A percentile compares a stretch with the other conserved stretches of the same genome.
Conservation (phyloP, 371 early-diverging fungal species). For the Zopfochytrium polystomum region DNA sequence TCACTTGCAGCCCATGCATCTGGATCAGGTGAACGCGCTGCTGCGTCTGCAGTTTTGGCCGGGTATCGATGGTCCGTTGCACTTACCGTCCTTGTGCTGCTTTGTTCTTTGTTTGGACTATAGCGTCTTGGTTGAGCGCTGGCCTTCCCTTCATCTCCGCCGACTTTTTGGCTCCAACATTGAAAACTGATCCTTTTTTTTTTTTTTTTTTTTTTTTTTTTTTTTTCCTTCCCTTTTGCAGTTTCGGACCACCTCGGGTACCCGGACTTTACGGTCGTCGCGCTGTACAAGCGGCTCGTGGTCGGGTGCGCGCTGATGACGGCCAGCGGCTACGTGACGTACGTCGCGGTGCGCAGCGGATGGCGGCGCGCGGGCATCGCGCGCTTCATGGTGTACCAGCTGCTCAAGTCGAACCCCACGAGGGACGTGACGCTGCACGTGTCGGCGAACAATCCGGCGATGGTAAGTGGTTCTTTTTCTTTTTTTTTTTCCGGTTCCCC, state of each 20-base stretch:
- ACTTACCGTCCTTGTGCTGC: neutral
- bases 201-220: constrained; percentile 7
- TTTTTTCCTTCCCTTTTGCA: constrained; percentile 24
- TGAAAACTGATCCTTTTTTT: neutral
- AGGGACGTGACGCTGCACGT: constrained; percentile 92
- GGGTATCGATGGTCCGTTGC: constrained; percentile 72
- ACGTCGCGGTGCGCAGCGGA: constrained; percentile 80
- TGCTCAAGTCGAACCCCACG: constrained; percentile 35
- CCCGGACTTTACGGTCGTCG: constrained; percentile 87
- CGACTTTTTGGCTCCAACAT: too few species aligned
- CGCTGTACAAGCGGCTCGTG: constrained; percentile 70
- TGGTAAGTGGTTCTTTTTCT: too few species aligned
- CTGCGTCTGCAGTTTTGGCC: constrained; percentile 87
- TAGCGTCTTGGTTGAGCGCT: too few species aligned
- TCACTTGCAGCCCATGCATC: constrained; percentile 70
- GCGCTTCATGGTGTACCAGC: constrained; percentile 79
- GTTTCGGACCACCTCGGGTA: constrained; percentile 79
- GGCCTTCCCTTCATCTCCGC: too few species aligned
- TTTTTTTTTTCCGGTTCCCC: neutral
- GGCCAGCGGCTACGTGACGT: constrained; percentile 89
- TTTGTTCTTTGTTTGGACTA: too few species aligned
- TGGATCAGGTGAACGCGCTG: constrained; percentile 72
- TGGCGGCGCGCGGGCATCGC: constrained; percentile 79
- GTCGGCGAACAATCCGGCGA: constrained; percentile 88
- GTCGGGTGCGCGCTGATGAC: constrained; percentile 93